Evolutionary conservation across 169 alveolate genomes (phyloP), one percentile per base, ranked within the genome.

Genomic region (Plasmodium knowlesi): DNA sequence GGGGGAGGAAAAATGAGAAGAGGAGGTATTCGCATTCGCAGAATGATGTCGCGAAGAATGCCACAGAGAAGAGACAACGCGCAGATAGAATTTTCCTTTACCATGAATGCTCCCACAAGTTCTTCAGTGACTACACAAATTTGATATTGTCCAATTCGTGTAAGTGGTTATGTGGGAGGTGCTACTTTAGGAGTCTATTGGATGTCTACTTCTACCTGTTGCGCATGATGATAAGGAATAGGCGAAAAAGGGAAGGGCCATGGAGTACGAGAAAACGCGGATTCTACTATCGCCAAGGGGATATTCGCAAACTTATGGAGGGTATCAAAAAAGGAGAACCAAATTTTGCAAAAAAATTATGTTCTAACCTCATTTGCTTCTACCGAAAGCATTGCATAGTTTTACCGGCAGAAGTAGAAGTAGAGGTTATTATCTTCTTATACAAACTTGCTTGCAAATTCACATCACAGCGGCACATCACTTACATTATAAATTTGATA

Each of bases 131-230:
- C 25, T 30, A 85, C 70, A 76, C 54, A 37, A 53, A 85, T 85
- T 37, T 85, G 72, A 19, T 85, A 53, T 22, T 28, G 39, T 53
- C 93, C 25, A 74, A 85, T 74, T 72, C 78, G 8, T 73, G 86
- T 16, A 85, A 76, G 30, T 43, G 79, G 67, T 1, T 85, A 85
- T 74, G 25, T 57, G 61, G 72, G 57, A 85, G 19, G 19, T 74
- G 14, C 67, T 85, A 61, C 43, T 73, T 85, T 50, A n/a, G 71
- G n/a, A 74, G 57, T 28, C 34, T 85, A 57, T 28, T 85, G 19
- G 93, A 85, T 85, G 93, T 61, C 80, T 85, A 85, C 67, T 85
- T 85, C 79, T 85, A 32, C 46, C 14, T 85, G 22, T 72, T 85
- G 22, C 43, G 70, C 19, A 67, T 74, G 37, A 73, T 85, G 85